These are phyloP conservation scores for Conidiobolus incongruus DNA, from an alignment of 371 early-diverging fungal genomes.

Conservation along the genomic window DNA sequence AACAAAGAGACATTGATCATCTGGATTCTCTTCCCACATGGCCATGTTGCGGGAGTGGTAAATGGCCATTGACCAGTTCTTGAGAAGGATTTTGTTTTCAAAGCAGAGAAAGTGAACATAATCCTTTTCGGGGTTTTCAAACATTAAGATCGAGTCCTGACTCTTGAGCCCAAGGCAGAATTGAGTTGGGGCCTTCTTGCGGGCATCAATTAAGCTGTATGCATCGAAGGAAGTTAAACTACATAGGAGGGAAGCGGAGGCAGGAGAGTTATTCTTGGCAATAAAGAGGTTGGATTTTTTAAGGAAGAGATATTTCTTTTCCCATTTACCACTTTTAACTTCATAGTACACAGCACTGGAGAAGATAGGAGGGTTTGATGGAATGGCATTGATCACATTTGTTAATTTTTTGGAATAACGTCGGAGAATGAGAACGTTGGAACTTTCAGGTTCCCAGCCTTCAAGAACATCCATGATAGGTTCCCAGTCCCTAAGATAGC, in stretches of 20 bases:
- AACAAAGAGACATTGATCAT: background rate
- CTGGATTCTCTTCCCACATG: background rate
- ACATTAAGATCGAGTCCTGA: slow-evolving; percentile 41
- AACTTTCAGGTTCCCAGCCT: slow-evolving; percentile 40
- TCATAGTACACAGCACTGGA: slow-evolving; percentile 33
- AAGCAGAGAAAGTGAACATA: slow-evolving; percentile 60
- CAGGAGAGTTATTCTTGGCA: slow-evolving; percentile 12
- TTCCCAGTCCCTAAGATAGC: slow-evolving; percentile 63
- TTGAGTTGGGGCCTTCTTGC: slow-evolving; percentile 44
- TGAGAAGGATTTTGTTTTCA: slow-evolving; percentile 40
- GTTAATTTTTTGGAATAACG: background rate
- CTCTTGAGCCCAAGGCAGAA: slow-evolving; percentile 70
- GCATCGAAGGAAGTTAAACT: slow-evolving; percentile 50
- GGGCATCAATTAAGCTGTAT: slow-evolving; percentile 36
- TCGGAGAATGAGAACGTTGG: slow-evolving; percentile 30
- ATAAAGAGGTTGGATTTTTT: slow-evolving; percentile 24
- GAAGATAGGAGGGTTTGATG: slow-evolving; percentile 1
- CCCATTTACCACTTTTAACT: slow-evolving; percentile 38
- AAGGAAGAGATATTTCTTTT: slow-evolving; percentile 27
- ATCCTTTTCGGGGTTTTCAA: slow-evolving; percentile 59
- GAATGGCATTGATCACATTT: background rate
- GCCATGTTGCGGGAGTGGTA: background rate
- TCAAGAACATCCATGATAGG: slow-evolving; percentile 38
- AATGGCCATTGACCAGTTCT: slow-evolving; percentile 46
- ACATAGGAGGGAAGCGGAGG: too few species aligned